Evolutionary conservation across 2,329 filamentous ascomycete genomes (phyloP).

Genomic region (Diaporthe humulicola): DNA sequence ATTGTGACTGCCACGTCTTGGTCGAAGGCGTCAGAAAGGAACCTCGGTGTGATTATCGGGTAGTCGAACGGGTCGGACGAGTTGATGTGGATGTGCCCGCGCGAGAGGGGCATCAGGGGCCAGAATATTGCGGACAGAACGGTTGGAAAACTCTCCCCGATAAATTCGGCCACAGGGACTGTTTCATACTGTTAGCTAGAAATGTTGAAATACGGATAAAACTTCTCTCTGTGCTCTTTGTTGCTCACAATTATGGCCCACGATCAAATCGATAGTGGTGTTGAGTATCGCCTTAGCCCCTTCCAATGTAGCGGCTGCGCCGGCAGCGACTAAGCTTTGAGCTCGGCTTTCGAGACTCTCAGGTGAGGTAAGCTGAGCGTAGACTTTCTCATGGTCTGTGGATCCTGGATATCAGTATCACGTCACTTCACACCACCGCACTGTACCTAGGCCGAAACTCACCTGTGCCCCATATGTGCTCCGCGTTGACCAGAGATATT

Average conservation of each 20-base stretch:
- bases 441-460: not conserved
- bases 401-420: not conserved
- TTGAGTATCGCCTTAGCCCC: slow-evolving; percentile 43
- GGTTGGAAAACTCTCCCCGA: slow-evolving; percentile 35
- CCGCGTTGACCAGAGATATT: slow-evolving; percentile 43
- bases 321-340: slow-evolving; percentile 41
- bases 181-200: not conserved
- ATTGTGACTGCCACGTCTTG: slow-evolving; percentile 41
- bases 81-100: slow-evolving; percentile 44
- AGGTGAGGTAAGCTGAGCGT: not conserved
- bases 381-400: not conserved
- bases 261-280: slow-evolving; percentile 42
- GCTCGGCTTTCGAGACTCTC: slow-evolving; percentile 39
- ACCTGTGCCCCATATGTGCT: slow-evolving; percentile 41
- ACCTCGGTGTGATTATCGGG: slow-evolving; percentile 43
- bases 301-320: slow-evolving; percentile 41
- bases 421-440: too few species aligned
- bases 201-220: accelerated
- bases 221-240: accelerated
- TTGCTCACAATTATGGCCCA: slow-evolving; percentile 34
- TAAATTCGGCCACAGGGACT: slow-evolving; percentile 44
- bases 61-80: slow-evolving; percentile 41
- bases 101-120: slow-evolving; percentile 44
- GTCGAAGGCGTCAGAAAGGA: slow-evolving; percentile 44
- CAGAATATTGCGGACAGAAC: slow-evolving; percentile 42